Conservation (phyloP, 805 yeast genomes). For the Helenozyma rhizophorensis region DNA sequence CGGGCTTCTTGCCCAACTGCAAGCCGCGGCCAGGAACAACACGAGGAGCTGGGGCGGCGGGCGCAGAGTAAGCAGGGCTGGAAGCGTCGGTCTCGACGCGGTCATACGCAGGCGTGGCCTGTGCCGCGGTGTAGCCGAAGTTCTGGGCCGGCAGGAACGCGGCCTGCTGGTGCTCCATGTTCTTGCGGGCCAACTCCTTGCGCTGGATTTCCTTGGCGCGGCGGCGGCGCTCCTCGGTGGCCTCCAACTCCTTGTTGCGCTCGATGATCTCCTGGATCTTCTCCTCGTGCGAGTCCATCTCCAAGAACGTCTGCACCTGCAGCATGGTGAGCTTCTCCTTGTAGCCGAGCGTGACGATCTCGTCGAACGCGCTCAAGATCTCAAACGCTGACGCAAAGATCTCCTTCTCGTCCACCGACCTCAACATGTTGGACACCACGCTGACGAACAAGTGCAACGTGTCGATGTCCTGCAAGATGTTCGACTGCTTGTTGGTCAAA, state of each 20-base stretch:
- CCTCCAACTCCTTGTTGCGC: conserved; percentile 94
- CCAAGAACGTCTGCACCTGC: conserved; percentile 85
- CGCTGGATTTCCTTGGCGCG: conserved; percentile 87
- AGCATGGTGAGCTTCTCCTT: conserved; percentile 77
- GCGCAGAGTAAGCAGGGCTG: conserved; percentile 7
- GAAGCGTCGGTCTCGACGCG: conserved; percentile 26
- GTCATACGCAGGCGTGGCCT: conserved; percentile 12
- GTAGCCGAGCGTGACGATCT: conserved; percentile 84
- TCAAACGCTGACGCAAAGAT: conserved; percentile 83
- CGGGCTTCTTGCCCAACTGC: conserved; percentile 64
- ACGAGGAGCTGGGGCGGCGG: conserved; percentile 6
- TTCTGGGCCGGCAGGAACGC: conserved; percentile 6
- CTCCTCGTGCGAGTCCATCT: conserved; percentile 98
- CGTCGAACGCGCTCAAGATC: conserved; percentile 88
- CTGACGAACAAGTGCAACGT: conserved; percentile 84
- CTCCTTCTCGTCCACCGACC: conserved; percentile 75
- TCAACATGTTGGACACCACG: conserved; percentile 69
- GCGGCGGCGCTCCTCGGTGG: conserved; percentile 94
- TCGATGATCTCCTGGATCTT: conserved; percentile 97
- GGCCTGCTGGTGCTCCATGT: conserved; percentile 39
- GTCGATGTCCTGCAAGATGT: conserved; percentile 90
- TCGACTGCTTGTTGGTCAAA: conserved; percentile 86
- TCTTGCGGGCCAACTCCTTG: conserved; percentile 64
- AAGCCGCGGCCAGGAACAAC: conserved; percentile 59
- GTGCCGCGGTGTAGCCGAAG: conserved; percentile 12